Evolutionary conservation across 2,329 filamentous ascomycete species (phyloP).

Genomic region (Tolypocladium cylindrosporum): DNA sequence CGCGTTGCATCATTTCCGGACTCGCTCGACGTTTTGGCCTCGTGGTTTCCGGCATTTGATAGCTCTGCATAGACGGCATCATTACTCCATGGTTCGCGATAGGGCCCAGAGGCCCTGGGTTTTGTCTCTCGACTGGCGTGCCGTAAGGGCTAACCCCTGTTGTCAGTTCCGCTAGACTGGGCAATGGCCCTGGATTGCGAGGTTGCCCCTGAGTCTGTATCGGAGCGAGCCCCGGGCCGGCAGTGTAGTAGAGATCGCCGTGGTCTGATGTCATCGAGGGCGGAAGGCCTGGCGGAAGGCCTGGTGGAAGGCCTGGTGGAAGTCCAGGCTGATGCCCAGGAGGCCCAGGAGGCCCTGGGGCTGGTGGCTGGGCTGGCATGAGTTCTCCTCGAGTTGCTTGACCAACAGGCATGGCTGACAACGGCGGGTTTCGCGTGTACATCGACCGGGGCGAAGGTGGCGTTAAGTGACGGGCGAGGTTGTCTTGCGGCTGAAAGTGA

Average conservation of each 20-base stretch:
- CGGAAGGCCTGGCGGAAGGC: constrained; percentile 15
- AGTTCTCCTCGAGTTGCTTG: constrained; percentile 24
- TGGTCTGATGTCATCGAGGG: constrained; percentile 18
- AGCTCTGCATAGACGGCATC: constrained; percentile 22
- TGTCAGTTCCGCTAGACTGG: constrained; percentile 52
- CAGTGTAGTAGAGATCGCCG: constrained; percentile 19
- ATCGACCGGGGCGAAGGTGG: constrained; percentile 28
- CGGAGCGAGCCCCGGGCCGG: constrained; percentile 38
- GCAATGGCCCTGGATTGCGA: constrained; percentile 38
- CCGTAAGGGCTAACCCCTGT: constrained; percentile 53
- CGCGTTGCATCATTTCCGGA: constrained; percentile 31
- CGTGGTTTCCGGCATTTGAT: constrained; percentile 26
- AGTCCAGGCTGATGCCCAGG: constrained; percentile 6
- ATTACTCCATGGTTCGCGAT: constrained; percentile 24
- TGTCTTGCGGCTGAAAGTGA: constrained; percentile 38
- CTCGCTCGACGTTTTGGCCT: constrained; percentile 44
- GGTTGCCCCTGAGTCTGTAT: constrained; percentile 35
- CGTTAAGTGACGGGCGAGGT: constrained; percentile 30
- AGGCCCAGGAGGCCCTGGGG: not conserved
- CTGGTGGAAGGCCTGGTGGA: constrained; percentile 8
- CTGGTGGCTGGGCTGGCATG: not conserved
- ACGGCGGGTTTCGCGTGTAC: constrained; percentile 27
- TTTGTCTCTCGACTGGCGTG: constrained; percentile 32
- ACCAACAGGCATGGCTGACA: constrained; percentile 20
- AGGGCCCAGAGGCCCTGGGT: constrained; percentile 14